Base-by-base conservation (phyloP, 2,329 filamentous ascomycete genomes). In the Anthostomella pinea region DNA sequence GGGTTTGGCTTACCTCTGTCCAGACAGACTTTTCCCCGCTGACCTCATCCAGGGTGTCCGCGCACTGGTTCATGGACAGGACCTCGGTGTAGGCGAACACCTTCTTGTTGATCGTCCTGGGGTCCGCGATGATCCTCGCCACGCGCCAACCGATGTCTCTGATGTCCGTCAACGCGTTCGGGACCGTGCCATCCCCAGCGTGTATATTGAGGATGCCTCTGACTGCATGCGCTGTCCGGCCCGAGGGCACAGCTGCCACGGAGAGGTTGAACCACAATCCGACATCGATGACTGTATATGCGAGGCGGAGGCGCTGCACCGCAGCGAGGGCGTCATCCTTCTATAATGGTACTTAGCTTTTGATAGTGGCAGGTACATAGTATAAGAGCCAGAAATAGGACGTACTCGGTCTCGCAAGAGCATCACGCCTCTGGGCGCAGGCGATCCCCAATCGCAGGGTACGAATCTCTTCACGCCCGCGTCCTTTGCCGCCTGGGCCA, bases 391-490 rank as follows among this genome's bases (percentile, higher is more conserved):
- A 14, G 14, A 7, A 30, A 24, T 9, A n/a, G 5, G 15, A 13
- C 41, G 9, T 40, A 57, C 53, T 32, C 39, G 8, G 16, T 59
- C 56, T 15, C 35, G 33, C 11, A 54, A 14, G 10, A 9, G 11
- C 41, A 59, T 46, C 5, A 58, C 44, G 6, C 67, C 67, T 0
- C 66, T 61, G 1, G 71, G 66, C 2, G 63, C 56, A 11, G 70
- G 56, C 0, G 70, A 67, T n/a, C 63, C 65, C 36, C 71, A 77
- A 36, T 63, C 66, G 46, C 68, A 71, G 2, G 73, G 73, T 19
- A 77, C 64, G 44, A 75, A 78, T 27, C 75, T 66, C 42, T 66
- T 62, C 8, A 77, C 67, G 0, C 72, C 70, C 3, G 67, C 69
- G 30, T 60, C 59, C 44, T 73, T 71, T 2, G 69, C 66, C 3